Evolutionary conservation across 2,329 filamentous ascomycete species (phyloP).

Genomic region (Sarocladium strictum): DNA sequence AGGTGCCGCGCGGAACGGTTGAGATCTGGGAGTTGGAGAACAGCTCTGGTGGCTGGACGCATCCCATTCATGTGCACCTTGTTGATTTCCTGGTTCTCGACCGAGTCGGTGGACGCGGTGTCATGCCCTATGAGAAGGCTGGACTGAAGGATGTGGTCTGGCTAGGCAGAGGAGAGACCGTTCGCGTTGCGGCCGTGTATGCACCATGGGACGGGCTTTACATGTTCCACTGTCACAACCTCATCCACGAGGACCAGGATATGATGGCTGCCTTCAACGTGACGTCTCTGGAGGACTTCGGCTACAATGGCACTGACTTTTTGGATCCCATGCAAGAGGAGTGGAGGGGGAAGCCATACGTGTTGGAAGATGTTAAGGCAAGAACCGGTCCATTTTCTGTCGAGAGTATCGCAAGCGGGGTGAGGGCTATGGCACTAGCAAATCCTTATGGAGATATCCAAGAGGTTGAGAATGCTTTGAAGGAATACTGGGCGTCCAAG

Average conservation of each 20-base stretch:
- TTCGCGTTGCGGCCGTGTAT: constrained; percentile 46
- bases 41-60: constrained; percentile 41
- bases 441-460: not conserved
- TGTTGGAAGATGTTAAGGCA: constrained; percentile 10
- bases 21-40: constrained; percentile 47
- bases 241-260: constrained; percentile 38
- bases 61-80: constrained; percentile 53
- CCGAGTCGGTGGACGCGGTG: constrained; percentile 37
- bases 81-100: constrained; percentile 49
- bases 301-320: constrained; percentile 24
- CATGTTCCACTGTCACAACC: constrained; percentile 44
- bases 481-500: not conserved
- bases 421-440: not conserved
- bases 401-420: constrained; percentile 5
- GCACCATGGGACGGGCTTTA: constrained; percentile 34
- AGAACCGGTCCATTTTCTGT: constrained; percentile 14
- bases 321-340: constrained; percentile 5
- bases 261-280: constrained; percentile 44
- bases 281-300: constrained; percentile 28
- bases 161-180: constrained; percentile 43
- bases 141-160: constrained; percentile 54
- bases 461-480: not conserved
- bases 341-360: not conserved
- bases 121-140: constrained; percentile 46
- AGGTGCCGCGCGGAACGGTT: constrained; percentile 37